Percentiles rank a stretch among this genome's conserved stretches.
These are phyloP conservation scores for Amauroascus niger DNA, from an alignment of 2,329 filamentous ascomycete species.

Conservation along the genomic window DNA sequence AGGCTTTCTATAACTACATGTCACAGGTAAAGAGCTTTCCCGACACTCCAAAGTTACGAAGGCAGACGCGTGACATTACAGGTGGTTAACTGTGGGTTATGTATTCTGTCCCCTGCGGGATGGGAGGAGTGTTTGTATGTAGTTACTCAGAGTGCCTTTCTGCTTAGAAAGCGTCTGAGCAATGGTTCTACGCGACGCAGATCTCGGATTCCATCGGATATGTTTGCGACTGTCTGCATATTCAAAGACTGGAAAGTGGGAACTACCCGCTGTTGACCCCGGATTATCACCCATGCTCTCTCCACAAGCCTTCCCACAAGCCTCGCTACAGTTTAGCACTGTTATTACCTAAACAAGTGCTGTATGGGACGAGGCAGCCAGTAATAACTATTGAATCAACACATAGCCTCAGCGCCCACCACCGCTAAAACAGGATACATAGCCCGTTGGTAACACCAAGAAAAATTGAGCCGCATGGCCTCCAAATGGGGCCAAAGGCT, in stretches of 20 bases:
- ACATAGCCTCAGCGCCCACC: background rate
- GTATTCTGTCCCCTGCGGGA: no score
- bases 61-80: no score
- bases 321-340: background rate
- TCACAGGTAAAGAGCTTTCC: background rate
- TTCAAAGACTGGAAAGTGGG: background rate
- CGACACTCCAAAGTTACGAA: background rate
- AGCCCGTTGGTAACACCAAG: background rate
- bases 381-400: background rate
- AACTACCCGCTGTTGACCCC: background rate
- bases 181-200: background rate
- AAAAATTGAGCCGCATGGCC: background rate
- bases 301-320: background rate
- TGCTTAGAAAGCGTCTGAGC: background rate
- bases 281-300: background rate
- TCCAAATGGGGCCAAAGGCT: background rate
- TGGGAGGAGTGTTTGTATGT: no score
- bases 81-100: no score
- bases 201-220: background rate
- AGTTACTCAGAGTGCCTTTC: no score
- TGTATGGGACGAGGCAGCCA: background rate
- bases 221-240: background rate
- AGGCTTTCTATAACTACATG: background rate
- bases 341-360: background rate
- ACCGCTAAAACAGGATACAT: background rate